A percentile compares a stretch with the other conserved stretches of the same genome.
These are phyloP conservation scores for Fusarium udum DNA, from an alignment of 2,329 filamentous ascomycete genomes.

Conservation along the genomic window DNA sequence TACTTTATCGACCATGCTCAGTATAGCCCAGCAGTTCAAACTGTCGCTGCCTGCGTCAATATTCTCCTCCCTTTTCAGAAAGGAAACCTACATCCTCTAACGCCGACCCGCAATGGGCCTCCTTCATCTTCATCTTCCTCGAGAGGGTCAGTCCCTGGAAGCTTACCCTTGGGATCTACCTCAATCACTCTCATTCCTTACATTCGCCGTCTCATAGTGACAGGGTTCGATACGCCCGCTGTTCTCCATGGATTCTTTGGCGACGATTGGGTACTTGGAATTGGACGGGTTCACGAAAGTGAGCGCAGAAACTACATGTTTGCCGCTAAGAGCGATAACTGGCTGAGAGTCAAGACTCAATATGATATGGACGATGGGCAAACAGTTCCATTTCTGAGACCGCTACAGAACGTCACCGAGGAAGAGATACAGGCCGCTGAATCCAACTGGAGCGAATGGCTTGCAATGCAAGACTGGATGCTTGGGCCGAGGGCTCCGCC, in stretches of 20 bases:
- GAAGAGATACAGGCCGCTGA: constrained; percentile 86
- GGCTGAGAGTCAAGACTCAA: constrained; percentile 86
- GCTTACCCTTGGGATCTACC: constrained; percentile 30
- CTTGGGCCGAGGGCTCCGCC: constrained; percentile 79
- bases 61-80: constrained; percentile 90
- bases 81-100: constrained; percentile 51
- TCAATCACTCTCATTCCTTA: constrained; percentile 83
- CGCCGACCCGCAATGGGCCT: constrained; percentile 46
- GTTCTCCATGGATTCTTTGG: constrained; percentile 97
- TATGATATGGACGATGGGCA: constrained; percentile 90
- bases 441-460: constrained; percentile 89
- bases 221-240: constrained; percentile 85
- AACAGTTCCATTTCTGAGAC: constrained; percentile 85
- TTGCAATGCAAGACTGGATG: constrained; percentile 99
- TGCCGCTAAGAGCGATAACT: constrained; percentile 89
- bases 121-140: constrained; percentile 41
- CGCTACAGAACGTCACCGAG: constrained; percentile 79
- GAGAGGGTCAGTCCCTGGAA: constrained; percentile 41
- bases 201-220: constrained; percentile 87
- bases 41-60: constrained; percentile 89
- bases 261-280: constrained; percentile 85
- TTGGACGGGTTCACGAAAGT: constrained; percentile 85
- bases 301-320: constrained; percentile 96
- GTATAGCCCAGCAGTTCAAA: constrained; percentile 82
- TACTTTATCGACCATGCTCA: constrained; percentile 95